Conservation (phyloP, 805 yeast genomes). For the Grigorovia jiainica region DNA sequence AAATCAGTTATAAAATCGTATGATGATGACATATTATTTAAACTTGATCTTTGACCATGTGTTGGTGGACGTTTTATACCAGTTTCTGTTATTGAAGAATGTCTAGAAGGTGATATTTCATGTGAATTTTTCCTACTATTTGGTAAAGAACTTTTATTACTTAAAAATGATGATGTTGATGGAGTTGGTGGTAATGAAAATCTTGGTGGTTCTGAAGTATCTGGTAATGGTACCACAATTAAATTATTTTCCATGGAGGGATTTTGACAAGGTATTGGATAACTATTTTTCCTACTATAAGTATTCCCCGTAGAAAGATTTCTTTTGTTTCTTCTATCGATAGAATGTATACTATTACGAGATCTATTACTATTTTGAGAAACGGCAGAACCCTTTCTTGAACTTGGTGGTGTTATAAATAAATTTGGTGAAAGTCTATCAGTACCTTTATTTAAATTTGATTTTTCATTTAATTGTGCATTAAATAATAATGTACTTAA, state of each 20-base stretch:
- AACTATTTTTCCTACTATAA: conserved; percentile 1
- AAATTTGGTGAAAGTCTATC: conserved; percentile 8
- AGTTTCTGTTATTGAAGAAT: neutral
- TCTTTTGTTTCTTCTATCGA: conserved; percentile 22
- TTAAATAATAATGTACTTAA: neutral
- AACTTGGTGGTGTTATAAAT: conserved; percentile 14
- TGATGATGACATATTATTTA: neutral
- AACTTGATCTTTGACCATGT: conserved; percentile 1
- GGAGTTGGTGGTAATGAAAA: conserved; percentile 37
- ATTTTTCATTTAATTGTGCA: neutral
- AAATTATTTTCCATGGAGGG: conserved; percentile 19
- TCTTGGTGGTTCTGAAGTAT: conserved; percentile 46
- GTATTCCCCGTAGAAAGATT: conserved; percentile 1
- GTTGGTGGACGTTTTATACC: neutral
- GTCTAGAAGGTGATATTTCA: conserved; percentile 1
- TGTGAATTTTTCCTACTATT: conserved; percentile 1
- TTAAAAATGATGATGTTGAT: neutral
- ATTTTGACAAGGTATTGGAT: conserved; percentile 13
- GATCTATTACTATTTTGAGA: conserved; percentile 17
- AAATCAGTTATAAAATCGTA: neutral
- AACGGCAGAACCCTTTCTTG: conserved; percentile 33
- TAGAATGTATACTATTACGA: conserved; percentile 5
- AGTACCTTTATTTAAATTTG: neutral
- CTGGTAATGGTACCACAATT: conserved; percentile 37
- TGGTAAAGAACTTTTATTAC: neutral